Evolutionary conservation across 768 basidiomycete genomes (phyloP).

Genomic region (Boletus barrowsii): DNA sequence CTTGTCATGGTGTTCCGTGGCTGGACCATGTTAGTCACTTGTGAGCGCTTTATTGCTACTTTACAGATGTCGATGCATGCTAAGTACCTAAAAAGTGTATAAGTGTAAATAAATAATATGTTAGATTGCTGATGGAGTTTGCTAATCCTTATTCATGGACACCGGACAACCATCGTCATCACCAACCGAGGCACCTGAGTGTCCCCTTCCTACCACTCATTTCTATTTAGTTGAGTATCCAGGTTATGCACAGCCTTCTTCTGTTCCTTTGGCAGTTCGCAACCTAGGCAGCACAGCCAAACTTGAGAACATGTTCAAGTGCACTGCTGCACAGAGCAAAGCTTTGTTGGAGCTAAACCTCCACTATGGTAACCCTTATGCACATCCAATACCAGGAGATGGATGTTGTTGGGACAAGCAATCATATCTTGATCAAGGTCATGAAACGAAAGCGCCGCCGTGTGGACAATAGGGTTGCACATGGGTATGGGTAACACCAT

Average conservation of each 20-base stretch:
- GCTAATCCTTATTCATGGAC: conserved; percentile 10
- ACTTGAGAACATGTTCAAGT: conserved; percentile 75
- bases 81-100: too few species aligned
- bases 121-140: neutral
- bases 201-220: conserved; percentile 50
- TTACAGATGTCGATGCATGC: too few species aligned
- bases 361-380: conserved; percentile 69
- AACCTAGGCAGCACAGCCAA: conserved; percentile 67
- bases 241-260: conserved; percentile 68
- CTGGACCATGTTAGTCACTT: too few species aligned
- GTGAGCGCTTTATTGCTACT: too few species aligned
- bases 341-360: conserved; percentile 74
- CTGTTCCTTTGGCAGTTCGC: conserved; percentile 59
- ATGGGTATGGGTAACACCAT: too few species aligned
- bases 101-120: too few species aligned
- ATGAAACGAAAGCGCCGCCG: conserved; percentile 63
- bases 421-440: conserved; percentile 85
- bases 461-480: too few species aligned
- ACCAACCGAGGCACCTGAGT: conserved; percentile 34
- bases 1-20: too few species aligned
- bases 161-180: conserved; percentile 6
- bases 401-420: conserved; percentile 73
- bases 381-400: conserved; percentile 83
- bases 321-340: conserved; percentile 56
- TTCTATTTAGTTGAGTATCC: conserved; percentile 90